phyloP scores from a whole-genome alignment of 371 early-diverging fungal species.

The Actinomucor elegans region DNA sequence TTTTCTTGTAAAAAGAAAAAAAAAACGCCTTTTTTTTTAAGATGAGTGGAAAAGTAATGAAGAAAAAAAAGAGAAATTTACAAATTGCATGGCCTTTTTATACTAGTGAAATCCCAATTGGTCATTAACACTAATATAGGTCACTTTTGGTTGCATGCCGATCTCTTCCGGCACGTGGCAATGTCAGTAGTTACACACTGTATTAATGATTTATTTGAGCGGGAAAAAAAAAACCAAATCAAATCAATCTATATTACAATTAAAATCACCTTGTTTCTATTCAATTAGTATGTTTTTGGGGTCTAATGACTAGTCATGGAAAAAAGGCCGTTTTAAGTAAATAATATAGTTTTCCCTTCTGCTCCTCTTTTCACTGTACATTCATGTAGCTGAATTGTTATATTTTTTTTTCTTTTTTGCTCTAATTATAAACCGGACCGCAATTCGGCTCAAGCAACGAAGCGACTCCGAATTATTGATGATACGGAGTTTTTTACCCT shows the following conservation, averaged over 20 bases:
- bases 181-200: not conserved
- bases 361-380: not conserved
- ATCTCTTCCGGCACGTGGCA: conserved; percentile 24
- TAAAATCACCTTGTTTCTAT: too few species aligned
- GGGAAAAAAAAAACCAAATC: too few species aligned
- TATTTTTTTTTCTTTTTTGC: not conserved
- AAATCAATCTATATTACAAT: too few species aligned
- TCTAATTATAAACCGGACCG: conserved; percentile 4
- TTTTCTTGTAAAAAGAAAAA: conserved; percentile 3
- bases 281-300: too few species aligned
- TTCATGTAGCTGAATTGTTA: not conserved
- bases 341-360: too few species aligned
- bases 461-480: not conserved
- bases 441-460: conserved; percentile 1
- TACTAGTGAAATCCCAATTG: not conserved
- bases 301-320: too few species aligned
- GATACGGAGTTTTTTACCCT: too few species aligned
- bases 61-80: not conserved
- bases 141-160: conserved; percentile 11
- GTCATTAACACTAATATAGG: too few species aligned
- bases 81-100: not conserved
- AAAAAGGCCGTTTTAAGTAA: too few species aligned
- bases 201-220: not conserved
- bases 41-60: not conserved
- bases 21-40: not conserved